Percentiles rank a stretch among this genome's conserved stretches.
These are phyloP conservation scores for Colletotrichum godetiae DNA, from an alignment of 2,329 filamentous ascomycete species.

Conservation along the genomic window DNA sequence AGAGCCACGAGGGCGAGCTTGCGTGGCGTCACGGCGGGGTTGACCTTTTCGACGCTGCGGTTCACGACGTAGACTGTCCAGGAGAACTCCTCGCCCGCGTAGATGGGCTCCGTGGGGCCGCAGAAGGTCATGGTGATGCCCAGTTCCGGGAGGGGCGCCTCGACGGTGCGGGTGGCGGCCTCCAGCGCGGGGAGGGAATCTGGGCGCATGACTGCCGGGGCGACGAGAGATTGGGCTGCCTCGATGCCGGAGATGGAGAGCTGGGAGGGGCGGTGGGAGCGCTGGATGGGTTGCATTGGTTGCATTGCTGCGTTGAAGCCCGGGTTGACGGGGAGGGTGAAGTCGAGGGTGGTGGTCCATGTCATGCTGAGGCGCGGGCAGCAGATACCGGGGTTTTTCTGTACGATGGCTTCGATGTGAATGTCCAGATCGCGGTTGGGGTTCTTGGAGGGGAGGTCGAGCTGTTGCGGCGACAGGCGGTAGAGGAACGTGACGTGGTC, in stretches of 20 bases:
- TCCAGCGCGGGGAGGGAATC: constrained; percentile 71
- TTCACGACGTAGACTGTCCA: constrained; percentile 85
- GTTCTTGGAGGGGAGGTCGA: constrained; percentile 57
- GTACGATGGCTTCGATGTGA: constrained; percentile 68
- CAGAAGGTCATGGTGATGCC: constrained; percentile 82
- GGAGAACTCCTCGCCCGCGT: constrained; percentile 74
- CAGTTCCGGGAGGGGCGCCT: constrained; percentile 66
- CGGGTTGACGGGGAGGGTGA: constrained; percentile 73
- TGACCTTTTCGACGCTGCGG: constrained; percentile 60
- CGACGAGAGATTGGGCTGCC: constrained; percentile 64
- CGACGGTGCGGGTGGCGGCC: constrained; percentile 58
- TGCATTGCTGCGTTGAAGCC: constrained; percentile 68
- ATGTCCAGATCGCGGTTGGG: constrained; percentile 67
- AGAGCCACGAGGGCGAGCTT: constrained; percentile 78
- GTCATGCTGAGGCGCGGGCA: constrained; percentile 71
- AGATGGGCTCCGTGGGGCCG: constrained; percentile 66
- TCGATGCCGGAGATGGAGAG: constrained; percentile 70
- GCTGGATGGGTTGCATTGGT: constrained; percentile 68
- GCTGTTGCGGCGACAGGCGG: constrained; percentile 64
- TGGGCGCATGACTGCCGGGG: constrained; percentile 67
- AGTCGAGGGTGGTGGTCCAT: constrained; percentile 78
- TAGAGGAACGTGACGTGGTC: constrained; percentile 84
- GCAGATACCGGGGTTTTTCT: constrained; percentile 66
- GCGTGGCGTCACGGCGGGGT: constrained; percentile 58
- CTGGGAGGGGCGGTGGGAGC: constrained; percentile 71